These are phyloP conservation scores for Nevesoporus exiguus DNA, from an alignment of 768 basidiomycete species.

Conservation along the genomic window DNA sequence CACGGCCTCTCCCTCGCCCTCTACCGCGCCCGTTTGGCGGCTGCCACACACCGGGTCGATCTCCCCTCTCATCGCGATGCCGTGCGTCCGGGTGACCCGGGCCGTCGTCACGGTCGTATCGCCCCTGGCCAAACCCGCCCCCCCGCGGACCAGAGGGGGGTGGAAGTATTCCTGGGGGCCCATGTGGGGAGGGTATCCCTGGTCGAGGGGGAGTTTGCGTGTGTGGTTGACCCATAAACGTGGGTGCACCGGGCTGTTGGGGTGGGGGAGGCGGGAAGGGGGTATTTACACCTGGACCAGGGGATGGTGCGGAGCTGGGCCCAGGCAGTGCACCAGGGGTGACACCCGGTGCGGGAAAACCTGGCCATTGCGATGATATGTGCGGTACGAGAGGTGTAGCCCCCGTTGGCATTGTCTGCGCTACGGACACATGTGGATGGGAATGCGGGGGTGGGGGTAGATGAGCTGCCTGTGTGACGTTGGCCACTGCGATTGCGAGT, in stretches of 20 bases:
- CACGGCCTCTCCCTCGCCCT: constrained; percentile 30
- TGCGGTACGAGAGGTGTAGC: constrained; percentile 10
- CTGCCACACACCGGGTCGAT: constrained; percentile 32
- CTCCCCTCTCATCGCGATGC: constrained; percentile 32
- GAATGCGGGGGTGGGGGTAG: neutral
- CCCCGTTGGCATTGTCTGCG: constrained; percentile 6
- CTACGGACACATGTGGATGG: constrained; percentile 20
- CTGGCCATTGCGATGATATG: constrained; percentile 23
- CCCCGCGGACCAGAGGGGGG: constrained; percentile 27
- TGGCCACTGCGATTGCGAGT: constrained; percentile 26
- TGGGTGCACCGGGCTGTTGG: neutral
- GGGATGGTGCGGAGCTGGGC: neutral
- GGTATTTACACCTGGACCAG: neutral
- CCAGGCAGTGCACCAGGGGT: constrained; percentile 4
- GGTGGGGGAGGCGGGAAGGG: constrained; percentile 9
- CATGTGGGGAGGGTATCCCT: constrained; percentile 20
- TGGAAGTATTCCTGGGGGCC: constrained; percentile 16
- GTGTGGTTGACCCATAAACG: constrained; percentile 18
- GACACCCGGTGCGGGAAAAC: constrained; percentile 17
- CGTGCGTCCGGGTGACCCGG: constrained; percentile 14
- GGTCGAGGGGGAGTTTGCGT: constrained; percentile 25
- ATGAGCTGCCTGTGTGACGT: constrained; percentile 16
- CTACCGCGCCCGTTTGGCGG: constrained; percentile 31
- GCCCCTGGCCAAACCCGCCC: constrained; percentile 27
- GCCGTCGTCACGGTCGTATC: constrained; percentile 28